Base-by-base conservation (phyloP, 257 asterid genomes). In the Euphrasia confusa region DNA sequence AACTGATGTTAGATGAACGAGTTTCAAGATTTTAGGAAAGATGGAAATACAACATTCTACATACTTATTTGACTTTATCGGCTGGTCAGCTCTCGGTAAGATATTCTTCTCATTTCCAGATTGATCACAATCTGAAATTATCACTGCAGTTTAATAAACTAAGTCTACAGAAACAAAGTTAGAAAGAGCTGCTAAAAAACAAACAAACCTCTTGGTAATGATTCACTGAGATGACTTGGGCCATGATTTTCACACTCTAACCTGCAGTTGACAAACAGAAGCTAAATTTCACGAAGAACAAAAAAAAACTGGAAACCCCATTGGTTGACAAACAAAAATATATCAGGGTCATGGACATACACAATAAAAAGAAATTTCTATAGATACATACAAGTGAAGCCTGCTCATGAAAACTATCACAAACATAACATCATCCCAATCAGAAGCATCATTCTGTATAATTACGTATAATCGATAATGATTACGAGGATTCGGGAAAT, bases 21-120 rank as follows among this genome's bases (percentile, higher is more conserved):
- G 58, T 66, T 48, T 27, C 45, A 40, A 27, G 49, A 64, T 50
- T 14, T 33, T 8, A 40, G 30, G 53, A 70, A 68, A 66, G 37
- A 37, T 48, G 55, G 39, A 69, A 60, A 63, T 64, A 13, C 33
- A 27, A 66, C 13, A 48, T 26, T 10, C 5, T 60, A 58, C 74
- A 77, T 85, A 88, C 98, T 75, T 82, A 55, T 65, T 76, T 68
- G 68, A 61, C 70, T 75, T 72, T 74, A 39, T 61, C 61, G 42
- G 75, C 73, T 76, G 81, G 66, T 70, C 72, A 71, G 53, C 69
- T 69, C 57, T 69, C 14, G 50, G 82, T 28, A 64, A 17, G 39
- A 49, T 37, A 52, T 67, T 72, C 69, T 57, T 67, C 65, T 79
- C 74, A 57, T 70, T 72, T 63, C 72, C 72, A 60, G 69, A 71